Evolutionary conservation across 2,329 filamentous ascomycete species (phyloP), one percentile per base, ranked within the genome.

Genomic region (Penicillium concentricum): DNA sequence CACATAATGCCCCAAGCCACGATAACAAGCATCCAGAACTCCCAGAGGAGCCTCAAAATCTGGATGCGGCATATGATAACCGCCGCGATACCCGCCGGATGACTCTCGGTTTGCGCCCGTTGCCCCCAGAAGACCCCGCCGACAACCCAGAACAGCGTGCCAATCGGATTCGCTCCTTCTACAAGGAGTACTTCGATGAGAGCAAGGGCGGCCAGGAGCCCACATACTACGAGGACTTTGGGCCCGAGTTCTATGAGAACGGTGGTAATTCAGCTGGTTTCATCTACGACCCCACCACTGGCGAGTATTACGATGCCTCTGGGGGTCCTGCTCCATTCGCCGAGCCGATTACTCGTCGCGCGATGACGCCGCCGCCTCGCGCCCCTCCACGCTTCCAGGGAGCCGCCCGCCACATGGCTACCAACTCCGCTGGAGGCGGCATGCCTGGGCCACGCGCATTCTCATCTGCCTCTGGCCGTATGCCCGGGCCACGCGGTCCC

Each of bases 181-280:
- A 99, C 81, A 97, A 97, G 79, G 94, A 99, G 72, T 99, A 99
- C 78, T 99, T 99, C 67, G 94, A 97, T 64, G 93, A 97, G 41
- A 85, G 81, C 57, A 90, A 86, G 71, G 74, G 77, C 2, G 77
- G 76, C 41, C 65, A 72, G 59, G 77, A 77, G 35, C 77, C 64
- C 30, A 66, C 78, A 39, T 90, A 92, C 73, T 87, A 90, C 60
- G 89, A 92, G 67, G 89, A 93, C 66, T 90, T 91, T 68, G 86
- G 89, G 57, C 78, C 84, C 20, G 84, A 86, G 61, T 91, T 89
- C 70, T 79, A 87, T 45, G 84, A 82, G n/a, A 88, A 91, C 55
- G 61, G 56, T n/a, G 30, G 38, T 22, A 41, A 46, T n/a, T 34
- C 38, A 1, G 48, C 28, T 28, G 83, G 84, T 24, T 78, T 71